These are phyloP conservation scores for Mucor irregularis DNA, from an alignment of 371 early-diverging fungal species.

Conservation along the genomic window DNA sequence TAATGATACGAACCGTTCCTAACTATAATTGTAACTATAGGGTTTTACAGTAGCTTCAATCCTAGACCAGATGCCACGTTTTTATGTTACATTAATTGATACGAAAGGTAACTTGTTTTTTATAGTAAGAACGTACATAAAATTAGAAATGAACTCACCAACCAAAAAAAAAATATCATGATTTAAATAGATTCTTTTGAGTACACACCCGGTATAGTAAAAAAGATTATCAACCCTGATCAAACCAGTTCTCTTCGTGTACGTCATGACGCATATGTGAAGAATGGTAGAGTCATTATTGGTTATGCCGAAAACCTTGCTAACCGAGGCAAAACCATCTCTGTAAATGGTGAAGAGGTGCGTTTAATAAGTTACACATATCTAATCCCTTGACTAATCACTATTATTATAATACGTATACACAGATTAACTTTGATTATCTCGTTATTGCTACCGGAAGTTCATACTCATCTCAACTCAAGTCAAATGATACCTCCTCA, in stretches of 20 bases:
- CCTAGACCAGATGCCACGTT: conserved; percentile 42
- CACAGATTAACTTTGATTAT: conserved; percentile 66
- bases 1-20: no score
- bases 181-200: conserved; percentile 32
- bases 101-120: conserved; percentile 32
- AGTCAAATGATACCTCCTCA: conserved; percentile 39
- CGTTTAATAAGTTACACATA: conserved; percentile 1
- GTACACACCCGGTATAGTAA: conserved; percentile 47
- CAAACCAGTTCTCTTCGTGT: conserved; percentile 39
- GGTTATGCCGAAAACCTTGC: conserved; percentile 39
- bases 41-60: conserved; percentile 44
- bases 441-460: conserved; percentile 74
- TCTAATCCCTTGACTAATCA: neutral
- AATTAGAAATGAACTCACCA: no score
- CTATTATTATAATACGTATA: neutral
- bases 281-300: conserved; percentile 48
- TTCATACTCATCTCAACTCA: conserved; percentile 51
- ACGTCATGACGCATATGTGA: conserved; percentile 45
- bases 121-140: no score
- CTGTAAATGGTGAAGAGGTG: conserved; percentile 31
- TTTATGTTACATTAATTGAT: conserved; percentile 42
- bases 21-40: no score
- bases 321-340: conserved; percentile 24
- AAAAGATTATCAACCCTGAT: conserved; percentile 37
- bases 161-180: neutral